Conservation (phyloP, 441 rosid genomes). For the Raphanus hybrid region DNA sequence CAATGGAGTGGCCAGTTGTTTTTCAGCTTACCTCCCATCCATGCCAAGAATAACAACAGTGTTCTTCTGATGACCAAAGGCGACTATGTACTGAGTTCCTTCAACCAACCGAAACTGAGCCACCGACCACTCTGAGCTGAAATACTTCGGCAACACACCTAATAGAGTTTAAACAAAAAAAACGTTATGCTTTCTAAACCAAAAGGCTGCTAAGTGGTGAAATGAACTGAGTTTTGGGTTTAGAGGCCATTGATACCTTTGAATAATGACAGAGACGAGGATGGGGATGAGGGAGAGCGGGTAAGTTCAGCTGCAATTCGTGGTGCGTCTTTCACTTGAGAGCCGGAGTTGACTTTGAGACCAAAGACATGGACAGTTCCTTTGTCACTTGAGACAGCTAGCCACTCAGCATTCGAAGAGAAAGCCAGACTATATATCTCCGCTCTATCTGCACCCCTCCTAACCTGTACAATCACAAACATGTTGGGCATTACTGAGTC, state of each 20-base stretch:
- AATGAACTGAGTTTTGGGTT: neutral
- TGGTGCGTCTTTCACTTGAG: slow-evolving; percentile 43
- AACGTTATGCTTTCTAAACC: neutral
- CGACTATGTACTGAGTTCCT: slow-evolving; percentile 81
- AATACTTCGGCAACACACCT: slow-evolving; percentile 90
- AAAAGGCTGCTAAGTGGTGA: slow-evolving; percentile 12
- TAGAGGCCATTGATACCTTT: slow-evolving; percentile 52
- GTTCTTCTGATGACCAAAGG: slow-evolving; percentile 91
- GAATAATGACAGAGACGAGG: slow-evolving; percentile 68
- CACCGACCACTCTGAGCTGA: slow-evolving; percentile 96
- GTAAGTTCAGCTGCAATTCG: slow-evolving; percentile 43
- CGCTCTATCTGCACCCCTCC: slow-evolving; percentile 85
- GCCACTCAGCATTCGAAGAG: slow-evolving; percentile 71
- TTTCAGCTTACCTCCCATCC: slow-evolving; percentile 79
- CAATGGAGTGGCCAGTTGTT: neutral
- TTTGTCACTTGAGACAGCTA: slow-evolving; percentile 80
- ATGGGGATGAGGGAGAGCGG: slow-evolving; percentile 44
- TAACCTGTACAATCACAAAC: slow-evolving; percentile 49
- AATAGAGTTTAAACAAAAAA: slow-evolving; percentile 20
- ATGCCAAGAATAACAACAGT: slow-evolving; percentile 88
- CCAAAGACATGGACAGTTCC: slow-evolving; percentile 84
- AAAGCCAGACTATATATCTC: slow-evolving; percentile 80
- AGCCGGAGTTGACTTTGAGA: slow-evolving; percentile 60
- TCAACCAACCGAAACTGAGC: slow-evolving; percentile 87
- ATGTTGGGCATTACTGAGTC: slow-evolving; percentile 8